Percentiles rank a stretch among this genome's conserved stretches.
These are phyloP conservation scores for Zostera marina DNA, from an alignment of 116 monocot genomes.

Conservation along the genomic window DNA sequence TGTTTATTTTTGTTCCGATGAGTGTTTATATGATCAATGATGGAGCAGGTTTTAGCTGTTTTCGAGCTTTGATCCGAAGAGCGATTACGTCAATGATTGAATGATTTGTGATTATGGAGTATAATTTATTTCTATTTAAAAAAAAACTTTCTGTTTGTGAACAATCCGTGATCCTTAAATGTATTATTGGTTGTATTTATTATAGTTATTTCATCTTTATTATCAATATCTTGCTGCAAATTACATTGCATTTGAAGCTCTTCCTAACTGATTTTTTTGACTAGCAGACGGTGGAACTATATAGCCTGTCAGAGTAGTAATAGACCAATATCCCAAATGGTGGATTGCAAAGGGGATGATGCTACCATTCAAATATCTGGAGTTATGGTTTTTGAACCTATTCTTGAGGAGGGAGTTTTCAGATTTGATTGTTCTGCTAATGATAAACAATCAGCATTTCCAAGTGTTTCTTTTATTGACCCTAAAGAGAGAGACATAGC, in stretches of 20 bases:
- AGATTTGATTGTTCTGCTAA: constrained; percentile 75
- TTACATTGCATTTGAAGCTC: background rate
- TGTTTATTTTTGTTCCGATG: too few species aligned
- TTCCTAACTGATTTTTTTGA: constrained; percentile 11
- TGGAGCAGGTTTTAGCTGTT: too few species aligned
- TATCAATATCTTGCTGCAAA: background rate
- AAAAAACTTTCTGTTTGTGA: too few species aligned
- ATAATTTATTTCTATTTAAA: too few species aligned
- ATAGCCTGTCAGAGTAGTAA: constrained; percentile 2
- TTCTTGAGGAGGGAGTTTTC: constrained; percentile 76
- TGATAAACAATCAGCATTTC: constrained; percentile 34
- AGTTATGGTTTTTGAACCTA: constrained; percentile 51
- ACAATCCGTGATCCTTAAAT: too few species aligned
- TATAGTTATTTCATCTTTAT: too few species aligned
- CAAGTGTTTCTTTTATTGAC: constrained; percentile 81
- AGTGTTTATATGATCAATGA: too few species aligned
- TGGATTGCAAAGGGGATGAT: constrained; percentile 6
- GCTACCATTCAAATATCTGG: constrained; percentile 15
- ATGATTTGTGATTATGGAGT: too few species aligned
- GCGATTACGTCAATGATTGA: too few species aligned
- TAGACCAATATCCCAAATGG: constrained; percentile 2
- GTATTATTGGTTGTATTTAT: too few species aligned
- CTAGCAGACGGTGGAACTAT: constrained; percentile 6
- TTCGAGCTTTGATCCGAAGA: too few species aligned
- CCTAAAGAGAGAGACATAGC: constrained; percentile 38